Percentiles rank a stretch among this genome's conserved stretches.
Evolutionary conservation across 805 yeast species (phyloP).

Genomic region (Pichia cabralensis): DNA sequence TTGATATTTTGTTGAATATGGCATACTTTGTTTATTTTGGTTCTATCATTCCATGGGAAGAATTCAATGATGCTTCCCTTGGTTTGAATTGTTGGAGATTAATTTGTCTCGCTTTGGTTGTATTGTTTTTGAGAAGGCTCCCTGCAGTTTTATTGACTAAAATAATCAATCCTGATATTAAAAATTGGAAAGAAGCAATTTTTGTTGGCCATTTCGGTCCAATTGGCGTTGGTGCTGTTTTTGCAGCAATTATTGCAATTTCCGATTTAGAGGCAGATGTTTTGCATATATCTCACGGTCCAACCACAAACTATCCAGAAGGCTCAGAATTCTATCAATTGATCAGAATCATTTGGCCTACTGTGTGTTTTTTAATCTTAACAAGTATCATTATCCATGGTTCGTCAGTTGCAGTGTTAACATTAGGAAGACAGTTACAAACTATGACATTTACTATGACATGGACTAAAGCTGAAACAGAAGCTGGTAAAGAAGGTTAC

Average conservation of each 20-base stretch:
- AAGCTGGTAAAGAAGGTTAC: constrained; percentile 55
- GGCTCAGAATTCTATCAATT: constrained; percentile 21
- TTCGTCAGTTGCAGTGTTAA: constrained; percentile 46
- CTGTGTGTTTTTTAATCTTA: constrained; percentile 41
- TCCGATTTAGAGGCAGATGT: constrained; percentile 28
- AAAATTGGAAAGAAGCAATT: constrained; percentile 56
- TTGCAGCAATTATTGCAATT: constrained; percentile 27
- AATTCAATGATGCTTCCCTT: constrained; percentile 36
- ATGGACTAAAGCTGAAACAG: constrained; percentile 58
- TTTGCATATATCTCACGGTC: constrained; percentile 28
- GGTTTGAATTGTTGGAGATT: constrained; percentile 47
- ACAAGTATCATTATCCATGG: constrained; percentile 54
- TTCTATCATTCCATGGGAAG: constrained; percentile 60
- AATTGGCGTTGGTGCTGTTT: constrained; percentile 41
- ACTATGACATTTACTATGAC: constrained; percentile 91
- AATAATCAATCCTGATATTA: constrained; percentile 50
- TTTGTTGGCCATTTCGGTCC: constrained; percentile 74
- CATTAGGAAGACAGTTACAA: constrained; percentile 78
- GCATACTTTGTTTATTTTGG: constrained; percentile 64
- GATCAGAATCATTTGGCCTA: constrained; percentile 36
- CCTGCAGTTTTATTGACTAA: constrained; percentile 49
- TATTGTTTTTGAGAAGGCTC: constrained; percentile 40
- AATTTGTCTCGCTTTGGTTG: constrained; percentile 39
- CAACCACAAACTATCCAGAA: constrained; percentile 23
- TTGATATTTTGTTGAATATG: constrained; percentile 55